phyloP scores from a whole-genome alignment of 2,329 filamentous ascomycete genomes.

The Stagonosporopsis cucurbitacearum region DNA sequence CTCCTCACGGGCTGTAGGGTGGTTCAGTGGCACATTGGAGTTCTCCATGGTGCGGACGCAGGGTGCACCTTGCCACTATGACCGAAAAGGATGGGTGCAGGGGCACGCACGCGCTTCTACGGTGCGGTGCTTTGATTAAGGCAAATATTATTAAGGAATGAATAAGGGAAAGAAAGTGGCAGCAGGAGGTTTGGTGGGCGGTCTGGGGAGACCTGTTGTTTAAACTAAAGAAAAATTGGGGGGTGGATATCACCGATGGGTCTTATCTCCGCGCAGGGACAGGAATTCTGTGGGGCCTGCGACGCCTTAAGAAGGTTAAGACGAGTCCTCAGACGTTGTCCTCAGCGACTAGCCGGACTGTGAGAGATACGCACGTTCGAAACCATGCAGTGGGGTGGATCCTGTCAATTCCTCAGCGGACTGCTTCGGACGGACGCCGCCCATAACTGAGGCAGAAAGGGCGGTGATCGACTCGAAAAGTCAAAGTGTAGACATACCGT shows the following conservation, averaged over 20 bases:
- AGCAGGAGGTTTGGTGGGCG: not conserved
- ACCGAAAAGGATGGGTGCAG: constrained; percentile 1
- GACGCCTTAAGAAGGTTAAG: constrained; percentile 19
- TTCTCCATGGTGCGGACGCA: constrained; percentile 35
- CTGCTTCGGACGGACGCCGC: constrained; percentile 21
- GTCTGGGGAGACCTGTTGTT: constrained; percentile 1
- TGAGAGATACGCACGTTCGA: constrained; percentile 7
- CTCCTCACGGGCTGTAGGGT: constrained; percentile 29
- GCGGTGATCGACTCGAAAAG: constrained; percentile 10
- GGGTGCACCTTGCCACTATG: constrained; percentile 26
- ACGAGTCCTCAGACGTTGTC: constrained; percentile 15
- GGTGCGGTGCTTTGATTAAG: constrained; percentile 11
- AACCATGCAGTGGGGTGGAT: not conserved
- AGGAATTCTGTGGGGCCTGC: constrained; percentile 9
- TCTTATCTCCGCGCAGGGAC: constrained; percentile 15
- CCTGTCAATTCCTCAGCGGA: constrained; percentile 22
- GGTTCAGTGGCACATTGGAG: constrained; percentile 29
- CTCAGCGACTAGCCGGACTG: constrained; percentile 14
- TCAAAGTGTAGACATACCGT: constrained; percentile 1
- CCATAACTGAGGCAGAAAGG: constrained; percentile 4
- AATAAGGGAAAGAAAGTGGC: constrained; percentile 11
- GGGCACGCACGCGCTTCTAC: constrained; percentile 6
- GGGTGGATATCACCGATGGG: constrained; percentile 10
- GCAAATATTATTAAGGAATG: constrained; percentile 25
- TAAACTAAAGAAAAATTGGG: constrained; percentile 2